Evolutionary conservation across 192 early-diverging fungal genomes (phyloP).

Genomic region (Backusella tarrabulga): DNA sequence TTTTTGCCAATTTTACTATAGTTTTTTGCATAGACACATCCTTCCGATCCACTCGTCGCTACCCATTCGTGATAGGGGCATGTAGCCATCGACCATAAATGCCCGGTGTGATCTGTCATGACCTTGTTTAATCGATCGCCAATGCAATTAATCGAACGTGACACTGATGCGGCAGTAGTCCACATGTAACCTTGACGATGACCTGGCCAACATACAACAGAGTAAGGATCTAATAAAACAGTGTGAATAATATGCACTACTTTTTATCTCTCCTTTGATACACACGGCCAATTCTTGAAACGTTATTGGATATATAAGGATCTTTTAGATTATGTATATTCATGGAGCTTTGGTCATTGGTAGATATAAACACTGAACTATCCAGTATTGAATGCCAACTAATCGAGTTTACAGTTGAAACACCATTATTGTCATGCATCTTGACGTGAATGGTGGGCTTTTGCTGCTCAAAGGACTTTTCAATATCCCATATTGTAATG

Average conservation of each 20-base stretch:
- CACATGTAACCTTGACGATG: not conserved
- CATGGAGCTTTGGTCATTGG: not conserved
- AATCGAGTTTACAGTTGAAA: not conserved
- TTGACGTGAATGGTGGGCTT: not conserved
- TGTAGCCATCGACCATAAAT: conserved; percentile 17
- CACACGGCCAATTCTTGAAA: not conserved
- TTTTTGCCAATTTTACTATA: not conserved
- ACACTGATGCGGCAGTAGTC: not conserved
- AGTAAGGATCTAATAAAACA: not conserved
- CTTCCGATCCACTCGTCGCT: not conserved
- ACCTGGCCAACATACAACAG: conserved; percentile 1
- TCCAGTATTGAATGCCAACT: not conserved
- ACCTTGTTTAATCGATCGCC: not conserved
- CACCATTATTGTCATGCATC: not conserved
- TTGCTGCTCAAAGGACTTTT: not conserved
- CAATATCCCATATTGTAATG: not conserved
- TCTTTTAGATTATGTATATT: conserved; percentile 1
- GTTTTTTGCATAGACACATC: not conserved
- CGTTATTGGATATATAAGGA: not conserved
- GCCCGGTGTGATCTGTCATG: not conserved
- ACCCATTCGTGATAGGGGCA: not conserved
- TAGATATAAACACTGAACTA: not conserved
- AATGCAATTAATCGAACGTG: not conserved
- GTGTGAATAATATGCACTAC: not conserved
- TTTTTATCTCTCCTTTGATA: not conserved